Evolutionary conservation across 2,329 filamentous ascomycete species (phyloP).

Genomic region (Taxawa tesnikishii): DNA sequence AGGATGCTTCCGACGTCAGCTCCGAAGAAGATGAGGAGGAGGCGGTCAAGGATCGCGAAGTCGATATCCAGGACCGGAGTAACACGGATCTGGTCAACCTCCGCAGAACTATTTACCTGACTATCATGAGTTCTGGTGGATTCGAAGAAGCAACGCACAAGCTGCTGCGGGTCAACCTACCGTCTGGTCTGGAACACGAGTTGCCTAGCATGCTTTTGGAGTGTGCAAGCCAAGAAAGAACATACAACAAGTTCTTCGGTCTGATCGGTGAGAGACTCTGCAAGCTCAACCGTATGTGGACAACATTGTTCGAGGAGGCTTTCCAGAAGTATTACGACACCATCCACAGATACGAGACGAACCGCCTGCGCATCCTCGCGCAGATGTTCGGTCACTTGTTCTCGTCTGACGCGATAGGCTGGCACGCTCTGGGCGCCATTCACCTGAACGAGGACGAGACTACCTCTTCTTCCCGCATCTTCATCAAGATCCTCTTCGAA

Average conservation of each 20-base stretch:
- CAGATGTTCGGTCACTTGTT: conserved; percentile 90
- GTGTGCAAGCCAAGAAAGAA: conserved; percentile 91
- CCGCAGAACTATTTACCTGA: conserved; percentile 88
- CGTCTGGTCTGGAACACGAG: conserved; percentile 75
- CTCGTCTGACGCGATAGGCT: conserved; percentile 76
- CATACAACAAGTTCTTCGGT: conserved; percentile 95
- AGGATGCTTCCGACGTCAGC: conserved; percentile 50
- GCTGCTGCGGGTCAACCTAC: conserved; percentile 76
- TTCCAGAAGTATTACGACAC: conserved; percentile 95
- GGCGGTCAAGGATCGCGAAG: conserved; percentile 63
- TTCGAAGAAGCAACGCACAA: conserved; percentile 98
- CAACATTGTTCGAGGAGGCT: conserved; percentile 76
- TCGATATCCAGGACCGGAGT: conserved; percentile 96
- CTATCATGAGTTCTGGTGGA: conserved; percentile 91
- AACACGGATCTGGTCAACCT: conserved; percentile 93
- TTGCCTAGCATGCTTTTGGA: conserved; percentile 95
- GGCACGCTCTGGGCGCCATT: conserved; percentile 76
- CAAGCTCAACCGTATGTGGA: conserved; percentile 92
- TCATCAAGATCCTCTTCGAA: conserved; percentile 95
- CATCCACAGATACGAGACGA: conserved; percentile 94
- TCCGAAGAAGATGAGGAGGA: conserved; percentile 38
- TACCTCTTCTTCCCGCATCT: conserved; percentile 91
- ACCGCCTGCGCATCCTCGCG: conserved; percentile 86
- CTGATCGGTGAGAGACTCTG: conserved; percentile 89
- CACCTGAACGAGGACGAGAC: conserved; percentile 95